A percentile compares a stretch with the other conserved stretches of the same genome.
Evolutionary conservation across 2,329 filamentous ascomycete species (phyloP).

Genomic region (Nemania bipapillata): DNA sequence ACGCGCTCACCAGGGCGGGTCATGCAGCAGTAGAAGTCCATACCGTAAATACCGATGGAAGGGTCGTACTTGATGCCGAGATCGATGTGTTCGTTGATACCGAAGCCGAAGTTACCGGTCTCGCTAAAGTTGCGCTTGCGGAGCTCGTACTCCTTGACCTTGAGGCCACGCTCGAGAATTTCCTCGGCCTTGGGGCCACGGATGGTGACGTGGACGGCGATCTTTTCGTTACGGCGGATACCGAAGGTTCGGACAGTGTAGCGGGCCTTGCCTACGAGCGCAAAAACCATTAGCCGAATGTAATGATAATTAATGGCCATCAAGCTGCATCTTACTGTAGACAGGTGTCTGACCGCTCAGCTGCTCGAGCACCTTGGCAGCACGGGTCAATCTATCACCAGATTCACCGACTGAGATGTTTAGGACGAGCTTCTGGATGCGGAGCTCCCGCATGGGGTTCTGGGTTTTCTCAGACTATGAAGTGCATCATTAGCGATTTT

Average conservation of each 20-base stretch:
- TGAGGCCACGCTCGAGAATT: conserved; percentile 99
- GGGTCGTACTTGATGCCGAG: conserved; percentile 99
- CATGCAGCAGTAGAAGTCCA: conserved; percentile 99
- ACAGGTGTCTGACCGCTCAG: conserved; percentile 99
- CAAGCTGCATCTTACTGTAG: conserved; percentile 77
- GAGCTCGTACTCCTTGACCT: conserved; percentile 99
- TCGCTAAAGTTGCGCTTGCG: conserved; percentile 99
- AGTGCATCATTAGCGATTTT: conserved; percentile 42
- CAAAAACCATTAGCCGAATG: conserved; percentile 34
- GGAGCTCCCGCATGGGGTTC: conserved; percentile 99
- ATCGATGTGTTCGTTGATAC: conserved; percentile 99
- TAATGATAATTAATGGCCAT: background rate
- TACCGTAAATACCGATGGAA: conserved; percentile 97
- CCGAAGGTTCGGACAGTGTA: conserved; percentile 99
- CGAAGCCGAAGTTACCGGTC: conserved; percentile 99
- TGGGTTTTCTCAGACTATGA: conserved; percentile 80
- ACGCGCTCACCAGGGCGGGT: conserved; percentile 98
- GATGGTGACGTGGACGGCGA: conserved; percentile 98
- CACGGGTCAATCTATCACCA: conserved; percentile 99
- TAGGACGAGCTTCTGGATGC: conserved; percentile 77
- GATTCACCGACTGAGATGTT: conserved; percentile 97
- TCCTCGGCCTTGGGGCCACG: conserved; percentile 99
- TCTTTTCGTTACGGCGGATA: conserved; percentile 99
- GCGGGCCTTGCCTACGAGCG: conserved; percentile 86
- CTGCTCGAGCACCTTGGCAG: conserved; percentile 99